These are phyloP conservation scores for Phlebiopsis gigantea DNA, from an alignment of 768 basidiomycete genomes.

Conservation along the genomic window DNA sequence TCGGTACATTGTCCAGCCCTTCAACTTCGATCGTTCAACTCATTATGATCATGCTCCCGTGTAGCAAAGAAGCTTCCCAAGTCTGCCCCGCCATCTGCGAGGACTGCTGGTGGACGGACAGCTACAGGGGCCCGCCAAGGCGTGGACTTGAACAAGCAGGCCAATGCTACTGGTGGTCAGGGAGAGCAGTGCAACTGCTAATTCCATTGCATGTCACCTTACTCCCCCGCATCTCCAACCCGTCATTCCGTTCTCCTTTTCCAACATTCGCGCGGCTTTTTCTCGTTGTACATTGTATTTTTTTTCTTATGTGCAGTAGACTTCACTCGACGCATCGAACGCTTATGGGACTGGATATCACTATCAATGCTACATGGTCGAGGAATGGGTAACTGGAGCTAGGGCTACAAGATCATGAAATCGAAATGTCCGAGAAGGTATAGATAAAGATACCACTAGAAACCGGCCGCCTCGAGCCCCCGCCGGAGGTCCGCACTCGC, in stretches of 20 bases:
- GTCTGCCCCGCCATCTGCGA: conserved; percentile 61
- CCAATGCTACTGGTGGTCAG: conserved; percentile 43
- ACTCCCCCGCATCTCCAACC: conserved; percentile 6
- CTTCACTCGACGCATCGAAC: conserved; percentile 9
- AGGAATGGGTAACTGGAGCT: neutral
- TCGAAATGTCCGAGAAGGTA: neutral
- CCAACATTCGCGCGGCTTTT: conserved; percentile 27
- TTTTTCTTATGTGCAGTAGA: conserved; percentile 21
- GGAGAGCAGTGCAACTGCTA: conserved; percentile 78
- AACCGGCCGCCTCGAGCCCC: conserved; percentile 65
- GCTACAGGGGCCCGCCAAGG: conserved; percentile 49
- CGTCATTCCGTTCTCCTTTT: neutral
- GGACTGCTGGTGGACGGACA: conserved; percentile 48
- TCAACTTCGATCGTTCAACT: conserved; percentile 1
- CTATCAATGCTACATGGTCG: neutral
- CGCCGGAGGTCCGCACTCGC: conserved; percentile 61
- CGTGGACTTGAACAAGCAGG: conserved; percentile 78
- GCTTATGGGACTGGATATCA: neutral
- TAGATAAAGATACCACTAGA: conserved; percentile 29
- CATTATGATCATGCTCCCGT: neutral
- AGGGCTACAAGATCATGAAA: neutral
- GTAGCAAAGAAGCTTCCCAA: conserved; percentile 88
- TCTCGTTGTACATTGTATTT: conserved; percentile 33
- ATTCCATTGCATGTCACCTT: conserved; percentile 11
- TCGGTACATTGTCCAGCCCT: conserved; percentile 43